Base-by-base conservation (phyloP, 1,284 basidiomycete species). In the Agaricales sp. region DNA sequence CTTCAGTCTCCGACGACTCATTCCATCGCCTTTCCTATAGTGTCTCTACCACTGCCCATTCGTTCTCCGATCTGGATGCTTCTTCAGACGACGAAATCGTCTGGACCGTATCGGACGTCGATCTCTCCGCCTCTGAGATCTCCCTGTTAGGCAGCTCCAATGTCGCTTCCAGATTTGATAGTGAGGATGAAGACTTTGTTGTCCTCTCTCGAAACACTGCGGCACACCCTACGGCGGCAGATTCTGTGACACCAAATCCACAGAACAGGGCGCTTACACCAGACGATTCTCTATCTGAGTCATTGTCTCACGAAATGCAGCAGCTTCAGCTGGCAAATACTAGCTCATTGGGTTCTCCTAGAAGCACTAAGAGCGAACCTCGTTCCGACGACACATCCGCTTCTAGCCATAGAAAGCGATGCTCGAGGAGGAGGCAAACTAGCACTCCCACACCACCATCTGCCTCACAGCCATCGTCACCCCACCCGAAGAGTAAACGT, bases 1-100 rank as follows among this genome's bases (percentile, higher is more conserved):
- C 39, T 41, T n/a, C 39, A 16, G 39, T 41, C 39, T 41, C 39
- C 16, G 39, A 41, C 39, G 39, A 41, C 16, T 41, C 39, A 8
- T 41, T 41, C 19, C 39, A 41, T 16, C 39, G 19, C 16, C 39
- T 41, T 20, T n/a, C 39, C 18, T 16, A 8, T 4, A 4, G n/a
- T 20, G 8, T 4, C 19, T 41, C 39, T 4, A 16, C 39, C 18
- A 41, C 18, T 20, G 8, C 30, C n/a, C 39, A 41, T 6, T 41
- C 39, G 6, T 6, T n/a, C 16, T 41, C 19, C 8, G 39, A 41
- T 20, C 39, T 41, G 39, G 39, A 18, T 16, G 16, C 39, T 20
- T 41, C 19, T 8, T 73, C 70, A 14, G 78, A 76, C 52, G 77
- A 81, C 52, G 76, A 80, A 57, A 75, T 82, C 48, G 73, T 81